These are phyloP conservation scores for Coniochaeta hoffmannii DNA, from an alignment of 2,329 filamentous ascomycete genomes.

Conservation along the genomic window DNA sequence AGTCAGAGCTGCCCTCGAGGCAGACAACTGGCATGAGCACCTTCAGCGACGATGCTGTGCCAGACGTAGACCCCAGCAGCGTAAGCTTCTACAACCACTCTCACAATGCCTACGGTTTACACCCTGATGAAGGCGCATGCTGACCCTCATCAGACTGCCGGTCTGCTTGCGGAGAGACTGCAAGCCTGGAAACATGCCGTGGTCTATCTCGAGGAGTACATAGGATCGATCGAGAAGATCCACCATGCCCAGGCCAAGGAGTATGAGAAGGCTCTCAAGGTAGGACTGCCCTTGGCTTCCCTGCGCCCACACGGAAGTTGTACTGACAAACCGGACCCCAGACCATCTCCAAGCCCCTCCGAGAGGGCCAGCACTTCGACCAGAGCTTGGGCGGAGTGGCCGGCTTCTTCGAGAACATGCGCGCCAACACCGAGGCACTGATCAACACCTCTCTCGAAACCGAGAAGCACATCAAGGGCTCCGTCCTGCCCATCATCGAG, in stretches of 20 bases:
- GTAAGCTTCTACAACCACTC: slow-evolving; percentile 29
- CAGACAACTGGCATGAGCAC: slow-evolving; percentile 36
- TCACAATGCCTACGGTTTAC: background rate
- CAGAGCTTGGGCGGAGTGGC: slow-evolving; percentile 80
- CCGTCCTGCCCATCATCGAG: slow-evolving; percentile 81
- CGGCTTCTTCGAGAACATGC: slow-evolving; percentile 89
- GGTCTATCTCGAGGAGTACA: slow-evolving; percentile 84
- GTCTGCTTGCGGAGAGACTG: slow-evolving; percentile 76
- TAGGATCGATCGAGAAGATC: slow-evolving; percentile 76
- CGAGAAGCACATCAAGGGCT: slow-evolving; percentile 80
- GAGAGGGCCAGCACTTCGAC: slow-evolving; percentile 89
- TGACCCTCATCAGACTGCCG: slow-evolving; percentile 52
- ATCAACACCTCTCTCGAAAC: slow-evolving; percentile 87
- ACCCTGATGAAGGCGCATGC: slow-evolving; percentile 2
- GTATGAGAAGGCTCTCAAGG: slow-evolving; percentile 91
- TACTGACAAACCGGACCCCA: slow-evolving; percentile 21
- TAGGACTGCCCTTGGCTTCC: slow-evolving; percentile 17
- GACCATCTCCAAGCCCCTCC: slow-evolving; percentile 79
- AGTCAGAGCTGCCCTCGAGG: slow-evolving; percentile 33
- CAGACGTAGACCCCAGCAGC: slow-evolving; percentile 49
- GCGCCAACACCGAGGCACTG: slow-evolving; percentile 84
- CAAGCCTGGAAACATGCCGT: slow-evolving; percentile 95
- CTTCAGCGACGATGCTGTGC: slow-evolving; percentile 50
- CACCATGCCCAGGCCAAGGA: slow-evolving; percentile 84
- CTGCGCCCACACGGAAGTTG: background rate